Conservation (phyloP, 139 green algal species). For the Ettlia oleoabundans region DNA sequence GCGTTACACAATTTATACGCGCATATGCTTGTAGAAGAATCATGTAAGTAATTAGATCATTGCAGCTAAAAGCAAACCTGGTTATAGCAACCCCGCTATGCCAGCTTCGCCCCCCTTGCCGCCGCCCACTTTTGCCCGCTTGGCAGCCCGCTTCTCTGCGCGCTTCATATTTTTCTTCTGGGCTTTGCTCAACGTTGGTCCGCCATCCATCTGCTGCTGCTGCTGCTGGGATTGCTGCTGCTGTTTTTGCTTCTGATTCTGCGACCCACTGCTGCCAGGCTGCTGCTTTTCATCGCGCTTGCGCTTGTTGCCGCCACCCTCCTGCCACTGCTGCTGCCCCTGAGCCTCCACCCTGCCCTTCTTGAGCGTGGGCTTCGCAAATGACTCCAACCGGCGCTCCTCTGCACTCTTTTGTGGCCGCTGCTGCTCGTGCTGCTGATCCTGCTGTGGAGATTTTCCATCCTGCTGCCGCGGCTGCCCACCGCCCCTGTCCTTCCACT, state of each 20-base stretch:
- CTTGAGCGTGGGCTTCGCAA: conserved; percentile 37
- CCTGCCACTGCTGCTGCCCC: neutral
- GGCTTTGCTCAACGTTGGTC: conserved; percentile 62
- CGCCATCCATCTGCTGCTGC: neutral
- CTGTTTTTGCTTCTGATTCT: neutral
- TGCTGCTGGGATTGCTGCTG: conserved; percentile 21
- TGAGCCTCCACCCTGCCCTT: conserved; percentile 18
- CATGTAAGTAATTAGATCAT: neutral
- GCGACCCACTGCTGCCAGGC: neutral
- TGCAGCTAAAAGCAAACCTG: no score
- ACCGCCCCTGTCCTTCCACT: neutral
- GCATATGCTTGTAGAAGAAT: neutral
- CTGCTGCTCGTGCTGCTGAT: conserved; percentile 6
- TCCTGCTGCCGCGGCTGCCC: neutral
- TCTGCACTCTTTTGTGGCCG: conserved; percentile 5
- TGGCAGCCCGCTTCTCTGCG: conserved; percentile 55
- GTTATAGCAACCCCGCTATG: no score
- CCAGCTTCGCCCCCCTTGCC: no score
- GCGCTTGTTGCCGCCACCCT: conserved; percentile 29
- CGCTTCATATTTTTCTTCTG: conserved; percentile 79
- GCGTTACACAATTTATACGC: no score
- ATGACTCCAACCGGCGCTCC: conserved; percentile 45
- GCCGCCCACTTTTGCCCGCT: neutral
- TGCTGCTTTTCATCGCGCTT: conserved; percentile 20
- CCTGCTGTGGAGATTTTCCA: no score